phyloP scores from a whole-genome alignment of 192 early-diverging fungal genomes.

The Pecoramyces ruminantium region DNA sequence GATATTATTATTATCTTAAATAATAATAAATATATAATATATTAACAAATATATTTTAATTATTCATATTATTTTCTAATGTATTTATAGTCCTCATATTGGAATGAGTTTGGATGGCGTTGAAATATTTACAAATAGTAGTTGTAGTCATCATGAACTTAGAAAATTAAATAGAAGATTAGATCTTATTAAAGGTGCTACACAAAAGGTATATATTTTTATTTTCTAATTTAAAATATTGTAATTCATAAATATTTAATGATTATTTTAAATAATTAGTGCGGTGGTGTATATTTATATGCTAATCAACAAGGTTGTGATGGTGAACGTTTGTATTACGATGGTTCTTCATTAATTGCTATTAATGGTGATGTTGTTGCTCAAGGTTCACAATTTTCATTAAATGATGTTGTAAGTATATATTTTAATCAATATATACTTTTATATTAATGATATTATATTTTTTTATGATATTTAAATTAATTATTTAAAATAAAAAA shows the following conservation, averaged over 20 bases:
- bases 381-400: conserved; percentile 80
- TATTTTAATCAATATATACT: too few relatives aligned
- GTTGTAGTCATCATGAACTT: conserved; percentile 92
- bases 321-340: conserved; percentile 94
- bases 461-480: too few relatives aligned
- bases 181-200: conserved; percentile 78
- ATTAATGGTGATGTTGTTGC: conserved; percentile 65
- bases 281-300: conserved; percentile 89
- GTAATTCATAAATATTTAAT: too few relatives aligned
- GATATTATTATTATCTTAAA: too few relatives aligned
- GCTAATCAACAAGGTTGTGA: conserved; percentile 96
- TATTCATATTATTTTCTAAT: too few relatives aligned
- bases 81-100: conserved; percentile 67
- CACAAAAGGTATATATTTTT: conserved; percentile 42
- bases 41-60: too few relatives aligned
- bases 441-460: too few relatives aligned
- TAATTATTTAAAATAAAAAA: too few relatives aligned
- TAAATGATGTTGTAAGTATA: conserved; percentile 67
- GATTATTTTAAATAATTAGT: conserved; percentile 22
- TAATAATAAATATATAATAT: too few relatives aligned
- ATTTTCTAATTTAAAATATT: too few relatives aligned
- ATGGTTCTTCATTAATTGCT: conserved; percentile 77
- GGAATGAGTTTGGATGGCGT: conserved; percentile 83
- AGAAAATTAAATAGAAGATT: conserved; percentile 74
- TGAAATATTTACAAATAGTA: conserved; percentile 91